These are phyloP conservation scores for Alternaria solani DNA, from an alignment of 2,329 filamentous ascomycete species.

Conservation along the genomic window DNA sequence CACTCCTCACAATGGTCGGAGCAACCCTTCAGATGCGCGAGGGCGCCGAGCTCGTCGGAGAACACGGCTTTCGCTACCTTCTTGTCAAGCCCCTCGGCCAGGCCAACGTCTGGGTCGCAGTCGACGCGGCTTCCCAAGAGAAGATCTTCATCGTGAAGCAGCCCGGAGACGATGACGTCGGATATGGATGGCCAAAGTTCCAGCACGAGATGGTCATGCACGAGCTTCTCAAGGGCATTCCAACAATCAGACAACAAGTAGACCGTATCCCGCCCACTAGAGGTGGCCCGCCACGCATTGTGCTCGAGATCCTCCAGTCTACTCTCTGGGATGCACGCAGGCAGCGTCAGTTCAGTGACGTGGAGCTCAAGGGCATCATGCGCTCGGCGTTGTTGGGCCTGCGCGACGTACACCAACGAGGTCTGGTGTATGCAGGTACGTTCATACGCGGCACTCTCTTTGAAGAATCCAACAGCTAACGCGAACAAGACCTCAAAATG, in stretches of 20 bases:
- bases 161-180: slow-evolving; percentile 18
- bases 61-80: slow-evolving; percentile 19
- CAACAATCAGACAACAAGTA: slow-evolving; percentile 17
- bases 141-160: slow-evolving; percentile 22
- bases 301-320: slow-evolving; percentile 17
- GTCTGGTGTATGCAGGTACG: slow-evolving; percentile 20
- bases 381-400: slow-evolving; percentile 14
- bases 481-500: slow-evolving; percentile 13
- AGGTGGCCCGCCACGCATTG: slow-evolving; percentile 14
- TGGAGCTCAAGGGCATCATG: slow-evolving; percentile 22
- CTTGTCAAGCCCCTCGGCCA: slow-evolving; percentile 20
- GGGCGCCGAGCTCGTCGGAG: slow-evolving; percentile 18
- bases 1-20: slow-evolving; percentile 6
- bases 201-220: slow-evolving; percentile 24
- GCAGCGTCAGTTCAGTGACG: slow-evolving; percentile 20
- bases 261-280: slow-evolving; percentile 17
- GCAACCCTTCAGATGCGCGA: slow-evolving; percentile 16
- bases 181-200: slow-evolving; percentile 16
- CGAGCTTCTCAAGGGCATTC: slow-evolving; percentile 17
- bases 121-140: slow-evolving; percentile 20
- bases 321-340: slow-evolving; percentile 18
- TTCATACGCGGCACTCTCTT: background rate
- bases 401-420: slow-evolving; percentile 16
- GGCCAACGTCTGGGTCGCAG: slow-evolving; percentile 20
- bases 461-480: background rate